Evolutionary conservation across 1,284 basidiomycete species (phyloP), one percentile per base, ranked within the genome.

Genomic region (Papiliotrema flavescens): DNA sequence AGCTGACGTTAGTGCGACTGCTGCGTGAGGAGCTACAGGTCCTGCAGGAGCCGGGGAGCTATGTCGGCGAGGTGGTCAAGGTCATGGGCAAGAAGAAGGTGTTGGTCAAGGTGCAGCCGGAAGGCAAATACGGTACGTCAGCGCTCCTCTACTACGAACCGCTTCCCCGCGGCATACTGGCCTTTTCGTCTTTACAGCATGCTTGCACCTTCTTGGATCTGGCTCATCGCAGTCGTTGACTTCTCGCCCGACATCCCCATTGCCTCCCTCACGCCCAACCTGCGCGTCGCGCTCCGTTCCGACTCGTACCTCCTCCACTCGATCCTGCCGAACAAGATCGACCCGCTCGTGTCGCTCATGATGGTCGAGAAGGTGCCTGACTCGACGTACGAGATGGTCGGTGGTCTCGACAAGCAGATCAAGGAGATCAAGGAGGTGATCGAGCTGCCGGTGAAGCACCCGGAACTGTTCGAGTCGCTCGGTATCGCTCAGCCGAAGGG

Each of bases 311-410:
- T 89, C 37, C 87, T 95, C 58, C 91, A 95, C 81, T 91, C 90
- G 75, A 89, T 96, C 68, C 80, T 96, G 0, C 92, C 92, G 1
- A 95, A 93, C 81, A 95, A 97, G 79, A 87, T 95, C 63, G 93
- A 95, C 75, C 91, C 92, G 4, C 85, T 95, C 34, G 92, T 96
- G 22, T 93, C 90, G 23, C 84, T 96, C 60, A 96, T 98, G 96
- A 97, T 98, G 95, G 95, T 98, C n/a, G 95, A 98, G 80, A 98
- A 98, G 77, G 95, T 98, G 0, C 95, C 95, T 0, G 95, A 98
- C 76, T 92, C 89, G 75, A 98, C 95, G 36, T 98, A 98, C 78
- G 95, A 98, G 78, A 97, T 98, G 93, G 95, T 98, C 63, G 95
- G 95, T 48, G 95, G 95, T 71, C 83, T 98, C 58, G 95, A 98